Conservation (phyloP, 768 basidiomycete species). For the Sporobolomyces pararoseus region DNA sequence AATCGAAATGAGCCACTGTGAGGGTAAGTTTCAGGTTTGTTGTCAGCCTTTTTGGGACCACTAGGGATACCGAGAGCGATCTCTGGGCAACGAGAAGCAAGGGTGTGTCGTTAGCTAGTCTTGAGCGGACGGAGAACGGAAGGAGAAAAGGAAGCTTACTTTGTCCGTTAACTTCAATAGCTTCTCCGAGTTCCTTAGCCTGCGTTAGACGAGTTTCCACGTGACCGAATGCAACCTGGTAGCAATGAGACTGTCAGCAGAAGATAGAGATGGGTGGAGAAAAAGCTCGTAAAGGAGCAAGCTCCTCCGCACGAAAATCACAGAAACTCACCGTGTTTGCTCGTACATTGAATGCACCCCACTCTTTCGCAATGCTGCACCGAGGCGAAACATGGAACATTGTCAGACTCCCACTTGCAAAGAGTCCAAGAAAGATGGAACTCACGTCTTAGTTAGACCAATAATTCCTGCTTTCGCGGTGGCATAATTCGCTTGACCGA, state of each 20-base stretch:
- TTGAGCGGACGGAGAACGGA: background rate
- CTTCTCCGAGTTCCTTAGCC: slow-evolving; percentile 70
- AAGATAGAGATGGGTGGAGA: too few species aligned
- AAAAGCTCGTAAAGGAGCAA: too few species aligned
- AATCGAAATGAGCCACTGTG: slow-evolving; percentile 15
- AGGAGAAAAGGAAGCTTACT: slow-evolving; percentile 43
- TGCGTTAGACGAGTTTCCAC: slow-evolving; percentile 66
- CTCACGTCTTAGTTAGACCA: slow-evolving; percentile 69
- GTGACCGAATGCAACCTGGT: slow-evolving; percentile 38
- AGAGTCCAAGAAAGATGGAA: background rate
- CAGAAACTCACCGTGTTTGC: too few species aligned
- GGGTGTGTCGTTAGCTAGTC: background rate
- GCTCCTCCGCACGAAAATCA: too few species aligned
- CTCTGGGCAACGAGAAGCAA: slow-evolving; percentile 7
- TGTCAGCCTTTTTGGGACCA: slow-evolving; percentile 31
- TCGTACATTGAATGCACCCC: slow-evolving; percentile 53
- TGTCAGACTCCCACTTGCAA: background rate
- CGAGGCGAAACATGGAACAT: background rate
- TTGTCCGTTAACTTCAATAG: slow-evolving; percentile 76
- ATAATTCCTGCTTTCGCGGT: slow-evolving; percentile 56
- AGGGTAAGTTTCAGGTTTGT: slow-evolving; percentile 37
- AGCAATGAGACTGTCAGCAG: too few species aligned
- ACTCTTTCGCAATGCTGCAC: slow-evolving; percentile 70
- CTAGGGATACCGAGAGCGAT: slow-evolving; percentile 75
- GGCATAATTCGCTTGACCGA: slow-evolving; percentile 56